phyloP scores from a whole-genome alignment of 208 protist species.

The Leishmania tarentolae region DNA sequence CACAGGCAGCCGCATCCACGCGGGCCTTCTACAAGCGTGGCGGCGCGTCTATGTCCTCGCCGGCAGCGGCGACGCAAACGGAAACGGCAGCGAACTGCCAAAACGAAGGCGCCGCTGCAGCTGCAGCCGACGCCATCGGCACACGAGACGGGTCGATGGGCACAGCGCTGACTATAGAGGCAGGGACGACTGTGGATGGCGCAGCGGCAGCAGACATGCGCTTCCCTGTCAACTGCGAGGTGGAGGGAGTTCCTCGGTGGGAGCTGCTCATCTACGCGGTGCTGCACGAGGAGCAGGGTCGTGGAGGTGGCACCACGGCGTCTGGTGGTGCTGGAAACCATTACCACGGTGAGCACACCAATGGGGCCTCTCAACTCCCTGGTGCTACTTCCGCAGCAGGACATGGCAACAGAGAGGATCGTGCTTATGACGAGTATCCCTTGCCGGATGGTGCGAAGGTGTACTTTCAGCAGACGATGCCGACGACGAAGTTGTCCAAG shows the following conservation, averaged over 20 bases:
- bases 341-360: neutral
- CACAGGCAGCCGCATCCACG: neutral
- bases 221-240: slow-evolving; percentile 13
- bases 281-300: slow-evolving; percentile 12
- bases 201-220: neutral
- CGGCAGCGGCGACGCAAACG: neutral
- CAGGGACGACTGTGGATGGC: neutral
- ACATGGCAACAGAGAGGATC: neutral
- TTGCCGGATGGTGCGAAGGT: slow-evolving; percentile 20
- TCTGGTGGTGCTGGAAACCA: neutral
- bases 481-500: slow-evolving; percentile 52
- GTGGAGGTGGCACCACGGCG: neutral
- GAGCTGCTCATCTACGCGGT: slow-evolving; percentile 50
- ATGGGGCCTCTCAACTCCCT: neutral
- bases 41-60: neutral
- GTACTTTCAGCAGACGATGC: slow-evolving; percentile 53
- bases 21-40: neutral
- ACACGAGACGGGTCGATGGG: too few relatives aligned
- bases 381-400: neutral
- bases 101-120: slow-evolving; percentile 7
- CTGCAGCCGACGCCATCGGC: neutral
- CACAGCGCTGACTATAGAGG: neutral
- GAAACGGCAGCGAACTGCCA: slow-evolving; percentile 1
- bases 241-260: slow-evolving; percentile 61
- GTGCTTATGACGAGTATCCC: slow-evolving; percentile 18